A percentile compares a stretch with the other conserved stretches of the same genome.
phyloP scores from a whole-genome alignment of 768 basidiomycete species.

The Coprinopsis cinerea region DNA sequence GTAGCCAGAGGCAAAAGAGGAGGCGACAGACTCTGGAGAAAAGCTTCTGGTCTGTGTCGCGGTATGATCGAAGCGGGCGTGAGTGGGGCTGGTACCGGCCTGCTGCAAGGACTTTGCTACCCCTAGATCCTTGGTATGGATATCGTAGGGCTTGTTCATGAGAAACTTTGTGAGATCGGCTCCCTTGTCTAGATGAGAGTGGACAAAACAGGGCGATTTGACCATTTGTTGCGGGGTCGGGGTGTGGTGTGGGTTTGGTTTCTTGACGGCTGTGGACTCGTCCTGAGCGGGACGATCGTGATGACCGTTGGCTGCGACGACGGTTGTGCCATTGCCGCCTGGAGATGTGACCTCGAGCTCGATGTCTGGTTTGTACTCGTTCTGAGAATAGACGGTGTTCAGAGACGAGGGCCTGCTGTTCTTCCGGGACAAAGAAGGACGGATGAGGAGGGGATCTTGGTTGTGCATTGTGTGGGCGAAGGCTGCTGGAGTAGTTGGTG shows the following conservation, averaged over 20 bases:
- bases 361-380: constrained; percentile 38
- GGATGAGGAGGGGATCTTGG: constrained; percentile 16
- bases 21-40: constrained; percentile 12
- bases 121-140: constrained; percentile 37
- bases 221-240: constrained; percentile 28
- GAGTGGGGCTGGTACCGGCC: constrained; percentile 14
- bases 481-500: constrained; percentile 31
- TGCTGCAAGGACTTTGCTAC: constrained; percentile 45
- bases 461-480: constrained; percentile 11
- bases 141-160: constrained; percentile 29
- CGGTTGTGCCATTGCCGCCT: too few relatives aligned
- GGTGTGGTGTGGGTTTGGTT: constrained; percentile 16
- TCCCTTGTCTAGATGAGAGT: constrained; percentile 83
- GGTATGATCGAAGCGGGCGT: background rate
- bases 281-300: constrained; percentile 1
- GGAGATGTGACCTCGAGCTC: constrained; percentile 38
- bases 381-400: constrained; percentile 31
- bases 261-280: background rate
- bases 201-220: constrained; percentile 86
- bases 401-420: constrained; percentile 40
- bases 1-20: constrained; percentile 18
- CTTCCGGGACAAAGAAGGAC: constrained; percentile 36
- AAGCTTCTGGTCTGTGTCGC: constrained; percentile 5
- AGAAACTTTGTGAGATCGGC: constrained; percentile 77
- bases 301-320: constrained; percentile 14